A percentile compares a stretch with the other conserved stretches of the same genome.
Evolutionary conservation across 169 alveolate genomes (phyloP).

Genomic region (Hammondia hammondi): DNA sequence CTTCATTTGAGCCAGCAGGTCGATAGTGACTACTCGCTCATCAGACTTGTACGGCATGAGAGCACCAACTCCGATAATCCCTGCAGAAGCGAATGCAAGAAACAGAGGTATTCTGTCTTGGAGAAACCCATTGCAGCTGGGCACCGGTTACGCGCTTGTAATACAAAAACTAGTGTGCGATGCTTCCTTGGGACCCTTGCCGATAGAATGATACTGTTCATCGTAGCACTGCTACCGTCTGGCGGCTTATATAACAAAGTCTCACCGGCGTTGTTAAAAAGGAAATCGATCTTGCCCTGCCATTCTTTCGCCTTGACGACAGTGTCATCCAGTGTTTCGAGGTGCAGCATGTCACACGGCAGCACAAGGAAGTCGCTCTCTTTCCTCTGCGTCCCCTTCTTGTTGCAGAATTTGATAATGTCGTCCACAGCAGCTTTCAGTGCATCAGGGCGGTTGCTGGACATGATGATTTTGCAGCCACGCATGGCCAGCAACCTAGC

Average conservation of each 20-base stretch:
- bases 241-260: not conserved
- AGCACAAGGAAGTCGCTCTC: constrained; percentile 33
- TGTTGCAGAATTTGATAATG: constrained; percentile 22
- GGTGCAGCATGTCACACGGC: constrained; percentile 26
- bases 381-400: not conserved
- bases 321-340: not conserved
- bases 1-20: constrained; percentile 24
- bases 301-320: constrained; percentile 20
- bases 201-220: no score
- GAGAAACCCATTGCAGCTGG: no score
- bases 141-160: not conserved
- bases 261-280: constrained; percentile 32
- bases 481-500: constrained; percentile 26
- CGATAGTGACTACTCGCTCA: constrained; percentile 27
- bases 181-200: not conserved
- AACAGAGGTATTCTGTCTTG: not conserved
- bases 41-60: constrained; percentile 26
- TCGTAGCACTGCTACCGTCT: no score
- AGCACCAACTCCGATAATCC: constrained; percentile 40
- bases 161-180: not conserved
- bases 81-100: not conserved
- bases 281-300: constrained; percentile 40
- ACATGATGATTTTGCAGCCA: constrained; percentile 32
- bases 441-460: constrained; percentile 29
- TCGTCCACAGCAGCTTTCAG: constrained; percentile 14